phyloP scores from a whole-genome alignment of 2,329 filamentous ascomycete genomes.

The Myriosclerotinia duriaeana region DNA sequence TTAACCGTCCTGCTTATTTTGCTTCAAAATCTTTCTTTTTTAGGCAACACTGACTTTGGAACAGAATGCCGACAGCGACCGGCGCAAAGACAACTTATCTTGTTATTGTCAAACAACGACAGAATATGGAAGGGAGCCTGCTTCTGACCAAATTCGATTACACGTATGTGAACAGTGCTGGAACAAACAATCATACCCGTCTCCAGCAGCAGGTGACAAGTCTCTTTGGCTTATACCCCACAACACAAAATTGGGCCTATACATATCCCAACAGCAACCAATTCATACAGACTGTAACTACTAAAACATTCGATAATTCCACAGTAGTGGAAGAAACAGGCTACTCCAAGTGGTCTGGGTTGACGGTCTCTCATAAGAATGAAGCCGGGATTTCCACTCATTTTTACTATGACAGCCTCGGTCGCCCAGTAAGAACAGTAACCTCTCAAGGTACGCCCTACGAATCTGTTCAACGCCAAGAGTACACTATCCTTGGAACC shows the following conservation, averaged over 20 bases:
- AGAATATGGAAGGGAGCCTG: neutral
- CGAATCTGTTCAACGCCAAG: neutral
- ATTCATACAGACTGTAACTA: neutral
- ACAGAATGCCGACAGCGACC: slow-evolving; percentile 7
- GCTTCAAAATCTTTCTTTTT: no score
- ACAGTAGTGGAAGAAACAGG: neutral
- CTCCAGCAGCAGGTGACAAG: slow-evolving; percentile 13
- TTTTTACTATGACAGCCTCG: slow-evolving; percentile 10
- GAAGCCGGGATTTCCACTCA: neutral
- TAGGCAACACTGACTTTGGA: no score
- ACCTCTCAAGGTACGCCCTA: slow-evolving; percentile 3
- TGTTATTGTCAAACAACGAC: slow-evolving; percentile 2
- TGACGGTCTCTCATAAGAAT: slow-evolving; percentile 1
- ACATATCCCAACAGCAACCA: neutral
- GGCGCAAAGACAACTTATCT: slow-evolving; percentile 7
- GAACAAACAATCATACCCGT: slow-evolving; percentile 9
- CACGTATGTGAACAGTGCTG: slow-evolving; percentile 12
- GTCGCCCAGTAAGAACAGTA: neutral
- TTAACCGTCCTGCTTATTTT: no score
- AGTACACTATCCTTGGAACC: slow-evolving; percentile 6
- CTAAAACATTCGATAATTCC: slow-evolving; percentile 13
- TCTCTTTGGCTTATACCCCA: slow-evolving; percentile 2
- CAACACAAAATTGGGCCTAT: slow-evolving; percentile 14
- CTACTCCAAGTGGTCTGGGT: slow-evolving; percentile 15
- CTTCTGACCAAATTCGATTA: slow-evolving; percentile 6